Base-by-base conservation (phyloP, 495 filamentous ascomycete genomes). In the Xanthoparmelia taractica region DNA sequence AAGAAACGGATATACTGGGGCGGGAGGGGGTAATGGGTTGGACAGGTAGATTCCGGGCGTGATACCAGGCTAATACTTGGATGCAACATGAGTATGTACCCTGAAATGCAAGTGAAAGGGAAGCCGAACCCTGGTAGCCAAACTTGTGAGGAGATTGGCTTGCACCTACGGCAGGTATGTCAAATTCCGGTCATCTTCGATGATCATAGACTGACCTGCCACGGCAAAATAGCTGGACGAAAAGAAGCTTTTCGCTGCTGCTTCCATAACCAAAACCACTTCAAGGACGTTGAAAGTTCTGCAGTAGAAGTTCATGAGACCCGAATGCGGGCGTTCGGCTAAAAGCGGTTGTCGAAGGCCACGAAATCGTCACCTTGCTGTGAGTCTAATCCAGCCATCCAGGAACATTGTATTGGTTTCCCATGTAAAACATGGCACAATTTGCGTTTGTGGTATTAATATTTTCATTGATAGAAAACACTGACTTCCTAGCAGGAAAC, bases 1-100 rank as follows among this genome's bases (percentile, higher is more conserved):
- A 74, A 41, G 73, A 77, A 41, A 85, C 73, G 56, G 74, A 70
- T 71, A 96, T 90, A 59, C 78, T 73, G 23, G 82, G 68, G 15
- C 83, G 72, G 43, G 80, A 79, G 0, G 93, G 92, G 73, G 96
- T 96, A 74, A 97, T 81, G 17, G 92, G 90, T 1, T 84, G 89
- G 10, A 86, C 91, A 15, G 85, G 85, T 23, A 97, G 83, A 34
- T 78, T 77, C 73, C 91, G 91, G 40, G 77, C 72, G 65, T 88
- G 81, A 76, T 97, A 97, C 92, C 92, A 97, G 40, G 81, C 82
- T 68, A 96, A 87, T 64, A 97, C 91, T 95, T 71, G 4, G n/a
- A 20, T 18, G 57, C 48, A 67, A 63, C 2, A 58, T 65, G 55
- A 47, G 43, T 56, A 59, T 37, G 12, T 34, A 25, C 23, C 12